These are phyloP conservation scores for Clitopilus hobsonii DNA, from an alignment of 768 basidiomycete genomes.

Conservation along the genomic window DNA sequence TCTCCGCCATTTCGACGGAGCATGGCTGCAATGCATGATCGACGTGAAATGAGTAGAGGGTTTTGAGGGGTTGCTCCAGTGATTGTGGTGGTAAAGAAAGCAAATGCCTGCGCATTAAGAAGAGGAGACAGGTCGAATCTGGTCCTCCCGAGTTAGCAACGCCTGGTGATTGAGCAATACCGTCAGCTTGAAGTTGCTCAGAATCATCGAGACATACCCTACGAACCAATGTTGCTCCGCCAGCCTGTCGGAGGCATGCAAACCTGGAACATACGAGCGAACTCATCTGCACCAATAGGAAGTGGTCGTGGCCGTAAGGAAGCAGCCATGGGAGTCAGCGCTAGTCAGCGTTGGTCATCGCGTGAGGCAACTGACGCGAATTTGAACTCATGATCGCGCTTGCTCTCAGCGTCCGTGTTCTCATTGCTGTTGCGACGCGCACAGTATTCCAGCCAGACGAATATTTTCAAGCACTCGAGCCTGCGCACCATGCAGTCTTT, in stretches of 20 bases:
- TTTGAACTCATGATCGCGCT: constrained; percentile 14
- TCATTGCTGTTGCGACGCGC: constrained; percentile 63
- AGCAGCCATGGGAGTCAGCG: constrained; percentile 5
- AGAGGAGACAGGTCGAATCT: constrained; percentile 77
- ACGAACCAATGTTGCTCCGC: constrained; percentile 40
- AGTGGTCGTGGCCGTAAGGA: constrained; percentile 4
- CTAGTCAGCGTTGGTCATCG: too few relatives aligned
- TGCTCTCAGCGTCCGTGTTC: constrained; percentile 48
- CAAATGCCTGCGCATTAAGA: constrained; percentile 50
- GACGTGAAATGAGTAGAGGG: constrained; percentile 55
- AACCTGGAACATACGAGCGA: constrained; percentile 37
- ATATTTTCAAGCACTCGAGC: constrained; percentile 92
- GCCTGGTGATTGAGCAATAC: constrained; percentile 33
- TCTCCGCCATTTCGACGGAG: constrained; percentile 51
- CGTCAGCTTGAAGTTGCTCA: background rate
- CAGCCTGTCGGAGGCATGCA: constrained; percentile 49
- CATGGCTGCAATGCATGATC: constrained; percentile 65
- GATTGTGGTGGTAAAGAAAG: constrained; percentile 10
- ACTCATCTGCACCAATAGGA: constrained; percentile 47
- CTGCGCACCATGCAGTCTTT: constrained; percentile 84
- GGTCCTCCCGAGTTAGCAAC: constrained; percentile 81
- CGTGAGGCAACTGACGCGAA: constrained; percentile 12
- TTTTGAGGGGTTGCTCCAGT: constrained; percentile 12
- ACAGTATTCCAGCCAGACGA: constrained; percentile 98
- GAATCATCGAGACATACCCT: too few relatives aligned